A percentile compares a stretch with the other conserved stretches of the same genome.
Conservation (phyloP, 73 alveolate species). For the Tetrahymena elliotti region DNA sequence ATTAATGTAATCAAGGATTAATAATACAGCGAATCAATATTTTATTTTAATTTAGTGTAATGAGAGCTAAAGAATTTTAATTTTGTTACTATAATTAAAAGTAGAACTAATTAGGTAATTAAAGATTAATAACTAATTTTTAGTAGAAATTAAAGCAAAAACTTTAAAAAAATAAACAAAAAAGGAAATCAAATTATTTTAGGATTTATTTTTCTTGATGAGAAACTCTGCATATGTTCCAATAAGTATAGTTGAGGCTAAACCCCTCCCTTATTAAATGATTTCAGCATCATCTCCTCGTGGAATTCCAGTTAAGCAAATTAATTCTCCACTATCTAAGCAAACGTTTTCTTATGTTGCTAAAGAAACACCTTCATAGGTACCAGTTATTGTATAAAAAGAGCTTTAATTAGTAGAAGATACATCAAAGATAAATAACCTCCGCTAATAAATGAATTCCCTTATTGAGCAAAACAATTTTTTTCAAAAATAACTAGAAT, state of each 20-base stretch:
- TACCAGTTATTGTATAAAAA: not conserved
- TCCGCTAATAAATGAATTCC: not conserved
- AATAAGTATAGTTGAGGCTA: not conserved
- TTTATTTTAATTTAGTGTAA: too few species aligned
- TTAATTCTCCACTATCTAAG: not conserved
- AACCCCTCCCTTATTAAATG: not conserved
- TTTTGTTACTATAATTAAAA: not conserved
- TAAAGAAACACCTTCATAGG: not conserved
- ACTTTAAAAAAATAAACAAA: not conserved
- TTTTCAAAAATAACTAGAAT: not conserved
- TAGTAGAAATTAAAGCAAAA: not conserved
- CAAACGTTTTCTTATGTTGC: not conserved
- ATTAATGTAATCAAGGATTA: too few species aligned
- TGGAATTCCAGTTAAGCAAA: not conserved
- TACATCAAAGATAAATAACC: not conserved
- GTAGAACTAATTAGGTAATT: not conserved
- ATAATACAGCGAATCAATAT: too few species aligned
- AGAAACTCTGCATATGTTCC: not conserved
- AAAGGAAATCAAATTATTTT: not conserved
- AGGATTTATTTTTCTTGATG: not conserved
- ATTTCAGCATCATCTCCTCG: not conserved
- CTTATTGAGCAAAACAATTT: not conserved
- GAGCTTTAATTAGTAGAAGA: not conserved
- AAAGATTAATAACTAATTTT: not conserved
- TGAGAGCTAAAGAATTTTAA: too few species aligned